Base-by-base conservation (phyloP, 2,329 filamentous ascomycete genomes). In the Microsporum ferrugineum region DNA sequence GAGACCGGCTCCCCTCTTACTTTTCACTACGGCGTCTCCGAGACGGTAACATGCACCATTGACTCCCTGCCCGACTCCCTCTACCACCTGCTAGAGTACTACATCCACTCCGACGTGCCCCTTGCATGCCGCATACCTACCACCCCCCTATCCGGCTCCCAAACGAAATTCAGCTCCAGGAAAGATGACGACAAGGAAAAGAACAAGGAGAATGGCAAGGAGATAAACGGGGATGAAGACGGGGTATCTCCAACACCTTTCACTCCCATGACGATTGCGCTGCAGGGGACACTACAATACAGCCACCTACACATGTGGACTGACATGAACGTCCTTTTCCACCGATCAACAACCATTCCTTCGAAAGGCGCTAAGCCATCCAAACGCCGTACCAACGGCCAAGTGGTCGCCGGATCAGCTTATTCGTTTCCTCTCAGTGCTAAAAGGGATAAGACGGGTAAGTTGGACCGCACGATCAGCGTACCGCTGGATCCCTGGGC, bases 81-180 rank as follows among this genome's bases (percentile, higher is more conserved):
- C 39, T 79, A 83, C 65, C 82, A 84, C 66, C 69, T 82, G 29
- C 65, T 81, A 47, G 71, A 97, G 77, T 97, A 96, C 81, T 97
- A 97, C 81, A 87, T 97, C 73, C 94, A 97, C 80, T 91, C 88
- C 78, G 94, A 99, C 76, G 91, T 91, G 17, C 94, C 94, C 7
- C 81, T 97, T 57, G 86, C 90, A 60, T 99, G 94, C 75, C 91
- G 94, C 59, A 84, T 97, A 12, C 90, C 92, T 33, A 84, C 89
- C 0, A 41, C 60, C n/a, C 62, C 62, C n/a, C 36, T 63, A 36
- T 67, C 58, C 38, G 64, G 59, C 3, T 27, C 55, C 23, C n/a
- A 17, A 27, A 7, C 55, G 2, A 38, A 57, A 12, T 27, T 39
- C 38, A 41, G 12, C 4, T 33, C 55, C 4, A 64, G 58, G 60